Base-by-base conservation (phyloP, 1,284 basidiomycete genomes). In the Heterobasidion occidentale region DNA sequence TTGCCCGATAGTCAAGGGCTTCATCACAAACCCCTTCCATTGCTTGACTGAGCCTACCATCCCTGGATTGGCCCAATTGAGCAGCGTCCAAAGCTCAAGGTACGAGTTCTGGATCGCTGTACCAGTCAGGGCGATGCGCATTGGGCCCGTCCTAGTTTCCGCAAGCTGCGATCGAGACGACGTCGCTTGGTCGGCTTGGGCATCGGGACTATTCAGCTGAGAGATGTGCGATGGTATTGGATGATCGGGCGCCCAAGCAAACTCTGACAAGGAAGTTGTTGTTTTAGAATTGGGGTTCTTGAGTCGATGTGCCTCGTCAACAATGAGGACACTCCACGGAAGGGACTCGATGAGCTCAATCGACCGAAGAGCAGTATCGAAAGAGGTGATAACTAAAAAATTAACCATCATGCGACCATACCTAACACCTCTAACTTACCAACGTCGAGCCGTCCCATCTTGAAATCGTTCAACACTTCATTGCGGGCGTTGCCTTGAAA, bases 71-170 rank as follows among this genome's bases (percentile, higher is more conserved):
- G 84, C 85, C 88, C 88, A 93, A 64, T 92, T 80, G 36, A 94
- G 70, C 51, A 93, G 82, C 0, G 88, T 88, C 84, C 89, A 92
- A 53, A 94, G 72, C 67, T 95, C 93, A 47, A 81, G 77, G 63
- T 92, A 92, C 0, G 82, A 81, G 62, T 94, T 95, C 65, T 95
- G 92, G 44, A 95, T 92, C 0, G 90, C 85, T 8, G 86, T 90
- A 8, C 88, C 84, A 9, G 84, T 90, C 48, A 92, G 71, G 2
- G 88, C 90, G 62, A 91, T 88, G 2, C 90, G 80, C 2, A 75
- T 68, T n/a, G 65, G 62, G 7, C 61, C 61, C 1, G 57, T 60
- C 8, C 56, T 52, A 3, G 52, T 51, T 5, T 44, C 55, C 27
- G 9, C 34, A 49, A 20, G 20, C 11, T 9, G 47, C 27, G 47